Evolutionary conservation across 2,329 filamentous ascomycete species (phyloP).

Genomic region (Aspergillus bombycis): DNA sequence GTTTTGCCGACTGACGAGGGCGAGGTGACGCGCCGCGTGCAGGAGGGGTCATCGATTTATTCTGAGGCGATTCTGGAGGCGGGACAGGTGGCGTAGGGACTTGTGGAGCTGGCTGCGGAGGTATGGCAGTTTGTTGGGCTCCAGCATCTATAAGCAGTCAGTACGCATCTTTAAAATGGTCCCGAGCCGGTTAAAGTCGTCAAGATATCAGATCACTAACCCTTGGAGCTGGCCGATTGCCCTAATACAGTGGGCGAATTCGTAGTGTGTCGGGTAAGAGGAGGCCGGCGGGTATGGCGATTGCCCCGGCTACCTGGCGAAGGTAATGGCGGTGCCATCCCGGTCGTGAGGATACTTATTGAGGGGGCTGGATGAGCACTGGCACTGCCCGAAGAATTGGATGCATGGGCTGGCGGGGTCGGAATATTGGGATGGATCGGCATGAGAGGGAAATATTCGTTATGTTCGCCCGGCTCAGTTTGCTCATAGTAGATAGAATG

Average conservation of each 20-base stretch:
- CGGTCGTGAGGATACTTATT: slow-evolving; percentile 79
- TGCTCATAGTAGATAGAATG: slow-evolving; percentile 50
- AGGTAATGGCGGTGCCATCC: slow-evolving; percentile 77
- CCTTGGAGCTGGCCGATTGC: slow-evolving; percentile 48
- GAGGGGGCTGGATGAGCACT: slow-evolving; percentile 58
- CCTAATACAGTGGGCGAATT: slow-evolving; percentile 74
- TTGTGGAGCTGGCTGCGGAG: slow-evolving; percentile 32
- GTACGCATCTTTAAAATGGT: background rate
- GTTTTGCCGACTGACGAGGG: slow-evolving; percentile 32
- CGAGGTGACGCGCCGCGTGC: slow-evolving; percentile 54
- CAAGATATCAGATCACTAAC: slow-evolving; percentile 36
- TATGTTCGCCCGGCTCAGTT: slow-evolving; percentile 69
- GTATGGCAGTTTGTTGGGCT: slow-evolving; percentile 27
- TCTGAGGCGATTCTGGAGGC: slow-evolving; percentile 41
- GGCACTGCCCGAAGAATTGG: slow-evolving; percentile 48
- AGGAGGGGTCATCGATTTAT: slow-evolving; percentile 39
- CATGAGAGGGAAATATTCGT: slow-evolving; percentile 84
- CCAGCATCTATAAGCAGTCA: slow-evolving; percentile 29
- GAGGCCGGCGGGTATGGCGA: slow-evolving; percentile 60
- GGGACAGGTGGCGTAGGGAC: slow-evolving; percentile 39
- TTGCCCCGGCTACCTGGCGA: slow-evolving; percentile 72
- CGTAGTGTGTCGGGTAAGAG: slow-evolving; percentile 71
- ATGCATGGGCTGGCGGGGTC: slow-evolving; percentile 46
- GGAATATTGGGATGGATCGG: slow-evolving; percentile 45
- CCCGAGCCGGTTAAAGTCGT: background rate